These are phyloP conservation scores for Fraxinus ornus DNA, from an alignment of 305 asterid genomes.

Conservation along the genomic window DNA sequence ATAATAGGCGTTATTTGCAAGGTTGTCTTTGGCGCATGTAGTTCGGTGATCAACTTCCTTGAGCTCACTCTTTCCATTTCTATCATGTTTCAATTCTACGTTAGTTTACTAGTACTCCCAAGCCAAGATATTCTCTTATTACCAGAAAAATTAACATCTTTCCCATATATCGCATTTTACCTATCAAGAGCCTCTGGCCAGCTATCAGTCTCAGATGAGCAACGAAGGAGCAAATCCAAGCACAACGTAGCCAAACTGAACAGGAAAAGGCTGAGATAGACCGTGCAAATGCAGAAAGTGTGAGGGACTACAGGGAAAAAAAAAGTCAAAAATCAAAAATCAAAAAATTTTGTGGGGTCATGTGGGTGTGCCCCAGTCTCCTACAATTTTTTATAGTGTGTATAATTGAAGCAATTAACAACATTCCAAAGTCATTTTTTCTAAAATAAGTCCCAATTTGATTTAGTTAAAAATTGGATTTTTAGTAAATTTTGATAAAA, in stretches of 20 bases:
- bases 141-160: slow-evolving; percentile 39
- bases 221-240: too few species aligned
- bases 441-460: too few species aligned
- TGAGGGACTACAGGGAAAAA: too few species aligned
- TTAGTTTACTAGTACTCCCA: slow-evolving; percentile 42
- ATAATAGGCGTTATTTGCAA: slow-evolving; percentile 46
- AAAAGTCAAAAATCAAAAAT: too few species aligned
- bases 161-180: slow-evolving; percentile 44
- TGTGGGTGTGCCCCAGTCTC: too few species aligned
- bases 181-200: slow-evolving; percentile 39
- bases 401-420: background rate
- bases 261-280: too few species aligned
- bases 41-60: slow-evolving; percentile 49
- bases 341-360: too few species aligned
- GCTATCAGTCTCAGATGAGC: too few species aligned
- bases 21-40: slow-evolving; percentile 41
- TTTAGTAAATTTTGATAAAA: too few species aligned
- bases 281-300: too few species aligned
- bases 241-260: too few species aligned
- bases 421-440: background rate
- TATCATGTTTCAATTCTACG: slow-evolving; percentile 33
- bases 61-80: slow-evolving; percentile 42
- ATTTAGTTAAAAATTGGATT: too few species aligned
- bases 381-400: background rate
- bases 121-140: slow-evolving; percentile 56